A percentile compares a stretch with the other conserved stretches of the same genome.
Evolutionary conservation across 148 eudicot genomes (phyloP).

Genomic region (Amaranthus hypochondriacus): DNA sequence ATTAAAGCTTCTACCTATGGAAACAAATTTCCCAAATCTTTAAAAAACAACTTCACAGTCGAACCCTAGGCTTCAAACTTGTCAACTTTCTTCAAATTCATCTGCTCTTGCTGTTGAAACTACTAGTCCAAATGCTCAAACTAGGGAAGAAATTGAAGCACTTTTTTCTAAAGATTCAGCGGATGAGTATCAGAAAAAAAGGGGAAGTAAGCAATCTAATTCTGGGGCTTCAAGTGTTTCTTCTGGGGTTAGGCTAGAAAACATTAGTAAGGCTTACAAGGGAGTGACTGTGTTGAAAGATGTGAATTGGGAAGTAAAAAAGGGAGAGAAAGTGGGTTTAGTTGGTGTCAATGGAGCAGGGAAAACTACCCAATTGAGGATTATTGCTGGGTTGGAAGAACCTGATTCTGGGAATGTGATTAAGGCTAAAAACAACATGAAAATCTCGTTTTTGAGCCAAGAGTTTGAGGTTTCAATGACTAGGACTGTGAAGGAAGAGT

Average conservation of each 20-base stretch:
- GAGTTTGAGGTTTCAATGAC: slow-evolving; percentile 86
- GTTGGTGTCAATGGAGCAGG: slow-evolving; percentile 99
- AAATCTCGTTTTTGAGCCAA: slow-evolving; percentile 80
- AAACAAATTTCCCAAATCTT: slow-evolving; percentile 23
- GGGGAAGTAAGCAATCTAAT: slow-evolving; percentile 37
- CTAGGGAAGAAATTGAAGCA: slow-evolving; percentile 61
- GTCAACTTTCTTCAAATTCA: slow-evolving; percentile 34
- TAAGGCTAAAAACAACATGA: slow-evolving; percentile 82
- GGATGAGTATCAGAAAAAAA: slow-evolving; percentile 26
- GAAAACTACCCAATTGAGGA: slow-evolving; percentile 90
- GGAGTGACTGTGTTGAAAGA: slow-evolving; percentile 77
- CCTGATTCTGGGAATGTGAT: slow-evolving; percentile 92
- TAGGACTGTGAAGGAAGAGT: slow-evolving; percentile 86
- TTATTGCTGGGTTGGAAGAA: slow-evolving; percentile 76
- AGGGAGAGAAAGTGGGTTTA: slow-evolving; percentile 89
- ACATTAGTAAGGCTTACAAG: slow-evolving; percentile 69
- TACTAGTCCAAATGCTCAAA: slow-evolving; percentile 24
- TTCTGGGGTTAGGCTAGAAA: slow-evolving; percentile 84
- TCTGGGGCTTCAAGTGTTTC: slow-evolving; percentile 81
- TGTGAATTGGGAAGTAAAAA: slow-evolving; percentile 92
- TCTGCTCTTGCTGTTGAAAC: slow-evolving; percentile 50
- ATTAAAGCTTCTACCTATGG: slow-evolving; percentile 25
- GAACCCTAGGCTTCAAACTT: slow-evolving; percentile 22
- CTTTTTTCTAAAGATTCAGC: slow-evolving; percentile 48
- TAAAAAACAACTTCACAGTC: slow-evolving; percentile 9